These are phyloP conservation scores for Flaveria ramosissima DNA, from an alignment of 129 eudicot genomes.

Conservation along the genomic window DNA sequence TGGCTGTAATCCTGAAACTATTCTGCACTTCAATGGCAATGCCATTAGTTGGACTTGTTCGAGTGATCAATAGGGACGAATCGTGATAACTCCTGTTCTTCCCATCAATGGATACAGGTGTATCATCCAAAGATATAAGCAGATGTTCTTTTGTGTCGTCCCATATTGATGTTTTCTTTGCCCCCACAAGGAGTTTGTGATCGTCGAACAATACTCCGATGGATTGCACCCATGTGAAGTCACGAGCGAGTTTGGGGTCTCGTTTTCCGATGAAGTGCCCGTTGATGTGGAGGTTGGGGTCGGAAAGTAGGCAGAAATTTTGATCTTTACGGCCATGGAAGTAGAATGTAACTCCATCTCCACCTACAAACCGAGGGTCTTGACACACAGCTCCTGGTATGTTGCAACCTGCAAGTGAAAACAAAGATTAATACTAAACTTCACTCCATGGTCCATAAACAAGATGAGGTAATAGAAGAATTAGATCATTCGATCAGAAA, in stretches of 20 bases:
- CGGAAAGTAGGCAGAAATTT: conserved; percentile 50
- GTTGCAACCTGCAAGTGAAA: conserved; percentile 33
- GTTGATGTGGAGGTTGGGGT: conserved; percentile 49
- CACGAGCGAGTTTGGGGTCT: conserved; percentile 39
- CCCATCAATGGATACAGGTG: conserved; percentile 6
- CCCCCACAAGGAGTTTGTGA: conserved; percentile 43
- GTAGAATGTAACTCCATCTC: conserved; percentile 53
- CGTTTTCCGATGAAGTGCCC: conserved; percentile 57
- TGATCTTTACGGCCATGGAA: conserved; percentile 54
- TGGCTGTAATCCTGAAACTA: conserved; percentile 33
- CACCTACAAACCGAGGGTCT: conserved; percentile 58
- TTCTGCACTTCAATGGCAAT: conserved; percentile 33
- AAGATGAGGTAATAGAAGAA: too few species aligned
- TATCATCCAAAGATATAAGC: conserved; percentile 25
- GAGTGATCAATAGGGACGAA: conserved; percentile 29
- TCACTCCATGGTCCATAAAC: too few species aligned
- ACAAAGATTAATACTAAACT: too few species aligned
- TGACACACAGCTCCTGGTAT: conserved; percentile 48
- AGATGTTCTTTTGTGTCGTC: conserved; percentile 49
- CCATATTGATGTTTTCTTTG: conserved; percentile 43
- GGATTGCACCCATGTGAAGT: conserved; percentile 62
- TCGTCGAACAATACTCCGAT: conserved; percentile 42
- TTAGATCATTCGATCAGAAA: not conserved
- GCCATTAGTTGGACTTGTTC: conserved; percentile 34
- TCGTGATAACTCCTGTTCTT: conserved; percentile 9